Base-by-base conservation (phyloP, 306 rosid genomes). In the Gynostemma pentaphyllum region DNA sequence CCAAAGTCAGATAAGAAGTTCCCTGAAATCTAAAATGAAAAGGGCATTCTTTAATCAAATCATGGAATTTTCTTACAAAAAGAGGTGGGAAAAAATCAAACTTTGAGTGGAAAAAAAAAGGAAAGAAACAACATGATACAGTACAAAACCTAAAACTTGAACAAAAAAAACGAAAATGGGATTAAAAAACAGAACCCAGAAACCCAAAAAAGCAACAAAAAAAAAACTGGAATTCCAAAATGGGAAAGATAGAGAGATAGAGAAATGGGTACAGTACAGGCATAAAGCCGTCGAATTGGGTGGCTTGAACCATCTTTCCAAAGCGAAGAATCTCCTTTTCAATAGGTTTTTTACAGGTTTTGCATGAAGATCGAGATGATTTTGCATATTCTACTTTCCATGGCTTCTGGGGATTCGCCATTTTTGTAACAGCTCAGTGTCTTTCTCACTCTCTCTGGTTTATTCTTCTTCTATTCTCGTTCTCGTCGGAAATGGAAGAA, bases 321-420 rank as follows among this genome's bases (percentile, higher is more conserved):
- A 92, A 84, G 60, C 99, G 99, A 45, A 92, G 80, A 1, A 19
- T 46, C 68, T 92, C 99, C 73, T 73, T 82, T 59, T 49, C 77
- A 67, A 92, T 92, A 83, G 80, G 18, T 42, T 1, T 49, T 72
- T 82, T 92, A 78, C 99, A 92, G 40, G 87, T 81, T 69, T 91
- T 79, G 87, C 99, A 92, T 18, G 96, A 82, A 10, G 98, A 86
- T 70, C 98, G 41, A 3, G 87, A 84, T 0, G 98, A 92, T 77
- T 92, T 92, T 9, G 99, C 99, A 51, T 92, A 92, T 62, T 88
- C 99, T 21, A 80, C 95, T 45, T 87, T 92, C 99, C 99, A 92
- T 50, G 95, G 82, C 71, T 88, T 92, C 78, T 68, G 85, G 68
- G 85, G 76, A 64, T 65, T 81, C 79, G 81, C 82, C 98, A 91